Base-by-base conservation (phyloP, 2,329 filamentous ascomycete species). In the Cladosporium sp. region DNA sequence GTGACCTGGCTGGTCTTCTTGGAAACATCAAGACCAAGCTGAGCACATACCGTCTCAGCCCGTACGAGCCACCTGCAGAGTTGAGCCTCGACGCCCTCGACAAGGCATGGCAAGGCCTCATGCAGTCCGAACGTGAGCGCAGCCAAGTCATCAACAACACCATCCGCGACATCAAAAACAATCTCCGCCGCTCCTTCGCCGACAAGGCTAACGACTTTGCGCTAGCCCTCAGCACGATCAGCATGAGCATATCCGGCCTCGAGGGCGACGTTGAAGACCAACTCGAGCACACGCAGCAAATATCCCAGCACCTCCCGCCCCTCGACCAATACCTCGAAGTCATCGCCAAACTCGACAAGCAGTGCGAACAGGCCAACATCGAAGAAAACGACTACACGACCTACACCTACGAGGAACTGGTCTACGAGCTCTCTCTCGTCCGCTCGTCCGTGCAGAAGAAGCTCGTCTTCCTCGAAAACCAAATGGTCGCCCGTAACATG, bases 341-440 rank as follows among this genome's bases (percentile, higher is more conserved):
- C 56, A 96, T 99, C 64, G 88, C 84, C 12, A 83, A 82, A 9
- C 80, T 97, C 42, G 91, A 96, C 64, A 82, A 83, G 56, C 89
- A 96, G 71, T 99, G 93, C 67, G 81, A 85, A 54, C 92, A 97
- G 73, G 93, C 93, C 55, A 97, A 99, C 68, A 96, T 99, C 57
- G 93, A 99, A 70, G 93, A 99, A 65, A 99, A 99, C 70, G 93
- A 99, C 73, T 97, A 93, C 69, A 99, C 93, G n/a, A 97, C 92
- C 7, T 97, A 97, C 72, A 96, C 92, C 8, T 93, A 97, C 68
- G 93, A 99, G 66, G 93, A 99, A 71, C 79, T 99, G 37, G 84
- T 84, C 54, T 99, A 99, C 72, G 93, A 99, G 71, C 79, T 97
- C 52, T 85, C 89, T 13, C 79, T 99, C 24, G 93, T 97, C 51